Base-by-base conservation (phyloP, 441 rosid species). In the Erysimum cheiri region DNA sequence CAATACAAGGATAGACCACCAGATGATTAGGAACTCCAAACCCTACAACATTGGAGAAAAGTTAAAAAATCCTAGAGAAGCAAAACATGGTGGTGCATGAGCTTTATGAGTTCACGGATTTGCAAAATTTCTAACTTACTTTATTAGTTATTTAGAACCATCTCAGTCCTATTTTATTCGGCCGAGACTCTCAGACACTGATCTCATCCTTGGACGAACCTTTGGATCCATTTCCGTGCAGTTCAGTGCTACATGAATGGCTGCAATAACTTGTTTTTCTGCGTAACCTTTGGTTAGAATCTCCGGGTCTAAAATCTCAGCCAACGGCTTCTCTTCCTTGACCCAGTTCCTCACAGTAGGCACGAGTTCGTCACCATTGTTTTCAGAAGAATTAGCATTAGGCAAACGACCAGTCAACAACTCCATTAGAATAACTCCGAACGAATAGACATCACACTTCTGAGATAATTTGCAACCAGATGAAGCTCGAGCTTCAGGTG, bases 201-300 rank as follows among this genome's bases (percentile, higher is more conserved):
- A 78, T 85, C 83, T 91, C 95, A 91, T 93, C 84, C 84, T 75
- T 0, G 98, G 98, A 29, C 98, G 97, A 56, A 88, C 9, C 78
- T 93, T 96, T 0, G 96, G 97, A 67, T 91, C 92, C 31, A 79
- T 77, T 44, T 91, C 97, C 0, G 97, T 87, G 82, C 98, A 93
- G 62, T 84, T 91, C 17, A 93, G 83, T 3, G 98, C 94, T 13
- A 89, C 74, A 63, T 91, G 90, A 67, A 93, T 84, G 5, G 85
- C 82, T 5, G 87, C 74, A 35, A 81, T 10, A 2, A 91, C 90
- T 69, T 93, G 93, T 43, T 85, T 89, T 80, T 84, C 90, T 0
- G 82, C 86, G n/a, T 81, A 68, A 56, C 85, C 87, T 76, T 86
- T 88, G 4, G 70, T 79, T 41, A 83, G 41, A 24, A 93, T 78